Evolutionary conservation across 768 basidiomycete species (phyloP).

Genomic region (Dictyophora rubrovolvata): DNA sequence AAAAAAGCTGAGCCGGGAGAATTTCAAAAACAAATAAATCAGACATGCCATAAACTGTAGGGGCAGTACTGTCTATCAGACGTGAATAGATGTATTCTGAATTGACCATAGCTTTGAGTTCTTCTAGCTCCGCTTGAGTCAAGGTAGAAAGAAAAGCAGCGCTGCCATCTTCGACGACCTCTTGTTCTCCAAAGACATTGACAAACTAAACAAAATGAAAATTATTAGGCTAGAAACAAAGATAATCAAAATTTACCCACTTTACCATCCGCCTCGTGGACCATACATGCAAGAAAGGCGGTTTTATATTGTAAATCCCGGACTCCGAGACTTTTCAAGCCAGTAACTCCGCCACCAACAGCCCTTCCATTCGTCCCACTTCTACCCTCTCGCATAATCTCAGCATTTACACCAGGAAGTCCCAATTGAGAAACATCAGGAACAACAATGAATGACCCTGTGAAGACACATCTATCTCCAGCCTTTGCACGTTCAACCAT

Average conservation of each 20-base stretch:
- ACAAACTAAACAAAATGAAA: constrained; percentile 40
- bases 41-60: constrained; percentile 74
- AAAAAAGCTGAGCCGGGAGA: not conserved
- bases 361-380: constrained; percentile 50
- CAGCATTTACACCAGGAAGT: constrained; percentile 87
- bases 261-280: constrained; percentile 78
- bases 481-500: constrained; percentile 98
- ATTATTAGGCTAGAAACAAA: constrained; percentile 4
- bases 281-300: constrained; percentile 97
- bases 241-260: constrained; percentile 36
- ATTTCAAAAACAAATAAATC: not conserved
- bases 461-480: constrained; percentile 97
- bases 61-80: constrained; percentile 89
- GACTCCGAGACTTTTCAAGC: constrained; percentile 89
- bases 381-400: constrained; percentile 80
- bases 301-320: constrained; percentile 97
- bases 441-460: constrained; percentile 95
- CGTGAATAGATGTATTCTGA: constrained; percentile 91
- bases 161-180: constrained; percentile 63
- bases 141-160: constrained; percentile 82
- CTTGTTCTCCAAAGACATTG: constrained; percentile 85
- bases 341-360: constrained; percentile 79
- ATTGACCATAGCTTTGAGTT: constrained; percentile 89
- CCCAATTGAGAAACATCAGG: constrained; percentile 97
- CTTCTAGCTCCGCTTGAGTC: constrained; percentile 91